Evolutionary conservation across 805 yeast genomes (phyloP), one percentile per base, ranked within the genome.

Genomic region (Candida bentonensis): DNA sequence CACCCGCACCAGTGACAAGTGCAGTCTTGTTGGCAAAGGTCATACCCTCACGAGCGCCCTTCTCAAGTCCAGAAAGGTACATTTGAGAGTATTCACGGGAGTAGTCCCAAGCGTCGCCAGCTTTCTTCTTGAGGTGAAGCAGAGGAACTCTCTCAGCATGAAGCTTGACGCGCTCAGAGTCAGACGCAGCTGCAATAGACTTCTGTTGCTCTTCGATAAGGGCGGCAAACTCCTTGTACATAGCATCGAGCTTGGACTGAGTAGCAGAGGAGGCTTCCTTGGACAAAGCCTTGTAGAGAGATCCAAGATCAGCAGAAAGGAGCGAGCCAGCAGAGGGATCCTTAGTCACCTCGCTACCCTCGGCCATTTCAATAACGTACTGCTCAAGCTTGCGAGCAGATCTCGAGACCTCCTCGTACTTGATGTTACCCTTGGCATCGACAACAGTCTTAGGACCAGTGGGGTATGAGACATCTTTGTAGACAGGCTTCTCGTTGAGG

Each of bases 1-100:
- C 88, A 72, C 98, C 98, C 43, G 97, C 97, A 73, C 98, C 98
- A 42, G 98, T 92, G 53, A 92, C 72, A 58, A 92, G 75, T 43
- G 88, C 96, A 53, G 79, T 79, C 66, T 87, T 92, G 63, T 78
- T 85, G 63, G 80, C 78, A 72, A 79, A 92, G 33, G 95, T 76
- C 46, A 87, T 74, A 69, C 98, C 98, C 56, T 88, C 92, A 51
- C 85, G 77, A 27, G 98, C 96, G 62, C 94, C 95, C 50, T 74
- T 73, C 68, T 92, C 97, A 60, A 92, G 78, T 47, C 92, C 94
- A 61, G 86, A 88, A 63, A 92, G 75, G 68, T 82, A 92, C 39
- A 70, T 58, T 30, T 88, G 72, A 28, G 98, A 79, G 51, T 84
- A 71, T 52, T 72, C 70, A 57, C 79, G 78, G 66, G 86, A 92